Conservation (phyloP, 805 yeast species). For the Yarrowia phangngaensis region DNA sequence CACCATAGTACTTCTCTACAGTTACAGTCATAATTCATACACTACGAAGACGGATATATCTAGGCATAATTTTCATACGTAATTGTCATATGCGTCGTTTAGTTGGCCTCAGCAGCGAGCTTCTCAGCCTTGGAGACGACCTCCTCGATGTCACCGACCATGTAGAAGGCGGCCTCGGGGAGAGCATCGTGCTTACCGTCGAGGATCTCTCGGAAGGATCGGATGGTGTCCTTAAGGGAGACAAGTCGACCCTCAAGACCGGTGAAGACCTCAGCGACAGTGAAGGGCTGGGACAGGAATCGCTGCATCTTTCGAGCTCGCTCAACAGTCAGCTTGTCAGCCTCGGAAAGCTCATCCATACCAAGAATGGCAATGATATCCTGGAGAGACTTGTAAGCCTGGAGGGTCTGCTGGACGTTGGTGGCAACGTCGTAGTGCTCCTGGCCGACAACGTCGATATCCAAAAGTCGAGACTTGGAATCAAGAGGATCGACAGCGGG, state of each 20-base stretch:
- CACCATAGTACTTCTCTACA: too few species aligned
- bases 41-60: conserved; percentile 15
- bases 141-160: conserved; percentile 99
- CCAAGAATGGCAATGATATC: conserved; percentile 99
- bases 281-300: conserved; percentile 99
- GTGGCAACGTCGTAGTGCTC: conserved; percentile 98
- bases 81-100: conserved; percentile 30
- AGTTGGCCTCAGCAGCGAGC: conserved; percentile 73
- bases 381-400: conserved; percentile 99
- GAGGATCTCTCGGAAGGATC: conserved; percentile 93
- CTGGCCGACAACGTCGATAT: conserved; percentile 94
- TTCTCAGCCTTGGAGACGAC: conserved; percentile 98
- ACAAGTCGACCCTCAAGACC: conserved; percentile 99
- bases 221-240: conserved; percentile 90
- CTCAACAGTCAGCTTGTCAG: conserved; percentile 98
- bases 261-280: conserved; percentile 99
- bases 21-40: conserved; percentile 19
- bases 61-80: conserved; percentile 27
- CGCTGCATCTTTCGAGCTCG: conserved; percentile 99
- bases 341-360: conserved; percentile 99
- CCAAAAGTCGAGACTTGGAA: conserved; percentile 97
- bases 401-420: conserved; percentile 94
- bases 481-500: conserved; percentile 99
- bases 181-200: conserved; percentile 98
- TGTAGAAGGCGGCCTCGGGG: conserved; percentile 99